Conservation (phyloP, 148 eudicot genomes). For the Diospyros lotus region DNA sequence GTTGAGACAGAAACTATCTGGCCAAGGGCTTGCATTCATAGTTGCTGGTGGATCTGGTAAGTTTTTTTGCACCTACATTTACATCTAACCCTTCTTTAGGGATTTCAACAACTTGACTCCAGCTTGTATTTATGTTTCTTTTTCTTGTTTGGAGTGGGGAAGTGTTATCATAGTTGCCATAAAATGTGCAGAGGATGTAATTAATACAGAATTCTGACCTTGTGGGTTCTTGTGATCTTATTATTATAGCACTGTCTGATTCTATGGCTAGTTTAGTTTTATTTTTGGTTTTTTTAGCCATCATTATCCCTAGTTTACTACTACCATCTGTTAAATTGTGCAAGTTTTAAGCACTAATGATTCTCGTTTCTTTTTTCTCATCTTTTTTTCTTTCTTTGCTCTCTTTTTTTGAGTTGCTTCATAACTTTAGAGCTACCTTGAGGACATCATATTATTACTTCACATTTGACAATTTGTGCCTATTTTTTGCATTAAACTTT, state of each 20-base stretch:
- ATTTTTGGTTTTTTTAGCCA: not conserved
- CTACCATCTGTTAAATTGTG: not conserved
- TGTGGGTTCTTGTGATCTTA: not conserved
- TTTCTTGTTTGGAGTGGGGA: not conserved
- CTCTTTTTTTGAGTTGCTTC: too few relatives aligned
- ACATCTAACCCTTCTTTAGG: not conserved
- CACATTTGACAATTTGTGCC: too few relatives aligned
- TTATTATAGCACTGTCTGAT: not conserved
- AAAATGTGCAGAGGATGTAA: not conserved
- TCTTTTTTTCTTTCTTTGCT: too few relatives aligned
- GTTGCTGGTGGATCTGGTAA: slow-evolving; percentile 98
- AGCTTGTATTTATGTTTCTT: not conserved
- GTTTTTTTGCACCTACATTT: slow-evolving; percentile 3
- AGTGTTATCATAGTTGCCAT: not conserved
- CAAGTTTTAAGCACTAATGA: too few relatives aligned
- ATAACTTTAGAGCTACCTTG: too few relatives aligned
- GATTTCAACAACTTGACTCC: not conserved
- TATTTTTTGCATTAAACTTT: too few relatives aligned
- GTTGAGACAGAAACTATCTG: slow-evolving; percentile 92
- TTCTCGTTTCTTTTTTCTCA: too few relatives aligned
- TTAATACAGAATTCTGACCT: not conserved
- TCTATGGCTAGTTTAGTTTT: not conserved
- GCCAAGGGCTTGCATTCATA: slow-evolving; percentile 92
- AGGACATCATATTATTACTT: too few relatives aligned
- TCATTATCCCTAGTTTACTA: not conserved